These are phyloP conservation scores for Ustilago tritici DNA, from an alignment of 1,284 basidiomycete genomes.

Conservation along the genomic window DNA sequence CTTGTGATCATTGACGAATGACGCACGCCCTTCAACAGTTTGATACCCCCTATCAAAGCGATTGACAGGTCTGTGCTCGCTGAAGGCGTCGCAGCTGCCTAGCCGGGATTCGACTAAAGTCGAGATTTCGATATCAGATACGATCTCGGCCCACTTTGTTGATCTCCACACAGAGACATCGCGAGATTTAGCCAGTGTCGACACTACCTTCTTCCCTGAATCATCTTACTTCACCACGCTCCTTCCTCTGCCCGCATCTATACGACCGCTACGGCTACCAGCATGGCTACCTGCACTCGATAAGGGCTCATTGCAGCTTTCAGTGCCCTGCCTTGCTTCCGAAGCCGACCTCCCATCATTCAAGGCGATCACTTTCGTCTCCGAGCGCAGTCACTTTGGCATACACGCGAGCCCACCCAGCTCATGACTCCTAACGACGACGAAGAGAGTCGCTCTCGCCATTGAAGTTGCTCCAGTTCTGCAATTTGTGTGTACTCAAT, in stretches of 20 bases:
- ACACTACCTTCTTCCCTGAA: background rate
- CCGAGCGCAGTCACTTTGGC: background rate
- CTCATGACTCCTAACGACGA: background rate
- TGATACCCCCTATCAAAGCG: background rate
- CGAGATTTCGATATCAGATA: background rate
- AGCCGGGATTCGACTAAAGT: conserved; percentile 2
- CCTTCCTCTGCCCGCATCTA: background rate
- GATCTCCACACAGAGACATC: conserved; percentile 1
- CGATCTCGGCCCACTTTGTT: background rate
- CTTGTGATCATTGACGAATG: too few species aligned
- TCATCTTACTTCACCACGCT: background rate
- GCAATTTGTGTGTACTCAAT: background rate
- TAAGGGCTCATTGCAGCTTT: background rate
- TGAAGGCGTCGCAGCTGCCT: background rate
- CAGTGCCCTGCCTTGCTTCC: background rate
- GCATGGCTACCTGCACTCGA: background rate
- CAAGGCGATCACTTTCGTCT: background rate
- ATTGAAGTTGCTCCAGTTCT: background rate
- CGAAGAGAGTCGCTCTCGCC: background rate
- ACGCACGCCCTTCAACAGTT: too few species aligned
- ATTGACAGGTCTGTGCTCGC: background rate
- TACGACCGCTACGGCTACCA: background rate
- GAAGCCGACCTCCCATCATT: background rate
- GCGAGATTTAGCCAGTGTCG: background rate
- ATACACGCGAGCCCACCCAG: background rate